A percentile compares a stretch with the other conserved stretches of the same genome.
Conservation (phyloP, 108 stramenopile species). For the Cyclotella baltica region DNA sequence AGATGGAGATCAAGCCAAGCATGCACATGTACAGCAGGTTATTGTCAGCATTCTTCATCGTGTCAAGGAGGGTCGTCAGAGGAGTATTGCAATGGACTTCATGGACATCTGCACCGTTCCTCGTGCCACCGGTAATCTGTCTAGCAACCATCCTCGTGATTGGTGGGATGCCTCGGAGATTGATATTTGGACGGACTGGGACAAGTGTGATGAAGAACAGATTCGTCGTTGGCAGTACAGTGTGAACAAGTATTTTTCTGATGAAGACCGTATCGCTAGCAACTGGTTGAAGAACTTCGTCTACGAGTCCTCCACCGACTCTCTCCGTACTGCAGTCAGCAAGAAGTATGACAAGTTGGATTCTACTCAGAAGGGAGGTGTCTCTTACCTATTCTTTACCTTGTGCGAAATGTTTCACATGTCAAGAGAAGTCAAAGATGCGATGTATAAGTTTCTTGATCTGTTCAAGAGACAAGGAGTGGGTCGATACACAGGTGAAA, state of each 20-base stretch:
- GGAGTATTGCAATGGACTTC: background rate
- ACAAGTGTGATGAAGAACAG: background rate
- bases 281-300: slow-evolving; percentile 1
- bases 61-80: background rate
- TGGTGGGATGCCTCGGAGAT: slow-evolving; percentile 1
- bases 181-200: slow-evolving; percentile 6
- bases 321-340: background rate
- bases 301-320: slow-evolving; percentile 8
- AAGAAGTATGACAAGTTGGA: slow-evolving; percentile 4
- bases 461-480: slow-evolving; percentile 6
- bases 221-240: background rate
- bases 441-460: slow-evolving; percentile 10
- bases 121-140: background rate
- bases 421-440: background rate
- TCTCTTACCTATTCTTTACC: background rate
- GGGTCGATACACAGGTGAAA: slow-evolving; percentile 8
- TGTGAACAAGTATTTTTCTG: background rate
- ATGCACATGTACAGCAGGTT: background rate
- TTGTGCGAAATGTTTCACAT: slow-evolving; percentile 22
- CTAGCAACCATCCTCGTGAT: background rate
- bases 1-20: background rate
- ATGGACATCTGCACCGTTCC: background rate
- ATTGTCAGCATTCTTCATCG: background rate
- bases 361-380: slow-evolving; percentile 1
- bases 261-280: background rate